Base-by-base conservation (phyloP, 1,284 basidiomycete species). In the Sporisorium exsertum region DNA sequence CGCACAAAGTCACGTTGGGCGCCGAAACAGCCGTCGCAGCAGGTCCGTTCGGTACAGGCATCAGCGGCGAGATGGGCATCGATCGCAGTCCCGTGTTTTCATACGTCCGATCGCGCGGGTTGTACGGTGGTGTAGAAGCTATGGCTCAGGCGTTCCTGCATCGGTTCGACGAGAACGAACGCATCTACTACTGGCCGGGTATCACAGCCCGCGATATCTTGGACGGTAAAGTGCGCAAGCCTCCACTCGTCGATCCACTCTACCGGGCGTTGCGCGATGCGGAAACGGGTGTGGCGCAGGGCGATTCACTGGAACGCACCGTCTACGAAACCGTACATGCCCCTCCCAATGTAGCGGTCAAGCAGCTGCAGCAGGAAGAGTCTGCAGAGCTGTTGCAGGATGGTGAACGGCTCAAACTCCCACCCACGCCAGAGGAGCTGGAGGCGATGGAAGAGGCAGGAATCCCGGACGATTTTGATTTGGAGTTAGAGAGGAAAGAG, bases 1-100 rank as follows among this genome's bases (percentile, higher is more conserved):
- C 86, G 5, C 88, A 88, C 82, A 89, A 89, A 68, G 85, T 87
- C 13, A 88, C 88, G 0, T 70, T 89, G 6, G 88, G 88, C 0
- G 84, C 87, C 0, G 88, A 89, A 68, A 85, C 88, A 0, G 88
- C 83, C 8, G 86, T 89, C 1, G 88, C 87, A 0, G 88, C 88
- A 0, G 89, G 89, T 0, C 88, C 88, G 1, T 87, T 87, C 27
- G 89, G 89, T 0, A 84, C 86, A 0, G 88, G 88, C 2, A 87
- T 87, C 4, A 86, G 86, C 0, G 84, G 85, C 3, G 88, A 89
- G 75, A 81, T 86, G 3, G 88, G 89, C 1, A 58, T 82, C 24
- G 87, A 84, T 22, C 67, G 77, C 2, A 58, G 63, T 54, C 70
- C 85, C 0, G 71, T 85, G 0, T 87, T 84, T 73, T 76, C 74